These are phyloP conservation scores for Apostasia shenzhenica DNA, from an alignment of 106 monocot species.

Conservation along the genomic window DNA sequence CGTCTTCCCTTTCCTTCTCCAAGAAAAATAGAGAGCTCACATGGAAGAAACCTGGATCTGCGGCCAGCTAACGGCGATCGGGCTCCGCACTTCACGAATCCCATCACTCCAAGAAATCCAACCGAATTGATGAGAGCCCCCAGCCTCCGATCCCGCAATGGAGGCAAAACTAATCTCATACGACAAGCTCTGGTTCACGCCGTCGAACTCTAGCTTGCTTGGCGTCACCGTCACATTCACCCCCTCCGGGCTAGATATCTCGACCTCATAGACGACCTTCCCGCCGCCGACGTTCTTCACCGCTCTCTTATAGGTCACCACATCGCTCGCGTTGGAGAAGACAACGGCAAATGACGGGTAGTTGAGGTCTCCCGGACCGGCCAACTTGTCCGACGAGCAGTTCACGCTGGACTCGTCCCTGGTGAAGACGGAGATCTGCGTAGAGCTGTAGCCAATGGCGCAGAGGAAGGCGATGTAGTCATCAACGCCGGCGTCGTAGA, in stretches of 20 bases:
- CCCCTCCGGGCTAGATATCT: slow-evolving; percentile 1
- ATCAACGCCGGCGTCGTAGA: slow-evolving; percentile 21
- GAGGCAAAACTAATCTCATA: slow-evolving; percentile 28
- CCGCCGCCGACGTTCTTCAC: slow-evolving; percentile 21
- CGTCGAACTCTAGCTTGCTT: slow-evolving; percentile 3
- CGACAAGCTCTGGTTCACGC: slow-evolving; percentile 1
- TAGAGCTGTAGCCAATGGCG: slow-evolving; percentile 23
- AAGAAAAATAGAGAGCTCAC: background rate
- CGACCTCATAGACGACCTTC: background rate
- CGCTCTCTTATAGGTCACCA: background rate
- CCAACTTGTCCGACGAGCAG: slow-evolving; percentile 15
- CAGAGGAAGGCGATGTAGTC: slow-evolving; percentile 36
- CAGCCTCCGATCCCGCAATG: background rate
- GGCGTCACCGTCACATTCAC: slow-evolving; percentile 9
- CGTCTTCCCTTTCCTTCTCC: too few relatives aligned
- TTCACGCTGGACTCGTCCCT: slow-evolving; percentile 5
- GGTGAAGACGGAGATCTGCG: slow-evolving; percentile 52
- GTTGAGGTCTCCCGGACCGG: slow-evolving; percentile 21
- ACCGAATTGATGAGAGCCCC: slow-evolving; percentile 31
- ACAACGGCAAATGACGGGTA: slow-evolving; percentile 41
- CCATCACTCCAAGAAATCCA: slow-evolving; percentile 75
- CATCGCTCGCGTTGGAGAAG: slow-evolving; percentile 8
- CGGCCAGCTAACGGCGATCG: slow-evolving; percentile 57
- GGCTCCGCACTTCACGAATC: slow-evolving; percentile 55
- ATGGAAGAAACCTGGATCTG: slow-evolving; percentile 1